A percentile compares a stretch with the other conserved stretches of the same genome.
These are phyloP conservation scores for Arthrobotrys sinensis DNA, from an alignment of 2,329 filamentous ascomycete genomes.

Conservation along the genomic window DNA sequence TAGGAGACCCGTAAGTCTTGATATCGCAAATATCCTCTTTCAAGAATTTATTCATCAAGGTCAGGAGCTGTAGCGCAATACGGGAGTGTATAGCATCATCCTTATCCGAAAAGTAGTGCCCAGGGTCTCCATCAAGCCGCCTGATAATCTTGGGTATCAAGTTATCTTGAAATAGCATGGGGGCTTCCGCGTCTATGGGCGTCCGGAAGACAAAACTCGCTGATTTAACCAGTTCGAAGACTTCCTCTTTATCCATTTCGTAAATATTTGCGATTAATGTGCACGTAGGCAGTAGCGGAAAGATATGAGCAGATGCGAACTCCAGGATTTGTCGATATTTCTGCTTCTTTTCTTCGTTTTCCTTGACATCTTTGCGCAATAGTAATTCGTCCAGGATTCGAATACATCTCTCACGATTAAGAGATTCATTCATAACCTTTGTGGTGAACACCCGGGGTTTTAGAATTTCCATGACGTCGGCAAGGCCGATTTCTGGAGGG, in stretches of 20 bases:
- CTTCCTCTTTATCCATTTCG: background rate
- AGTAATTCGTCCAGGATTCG: background rate
- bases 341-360: background rate
- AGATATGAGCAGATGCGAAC: background rate
- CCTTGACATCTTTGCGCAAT: background rate
- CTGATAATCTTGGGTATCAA: background rate
- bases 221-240: background rate
- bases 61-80: background rate
- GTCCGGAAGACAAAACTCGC: background rate
- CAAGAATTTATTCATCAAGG: background rate
- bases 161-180: background rate
- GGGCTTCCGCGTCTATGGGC: background rate
- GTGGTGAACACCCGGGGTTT: background rate
- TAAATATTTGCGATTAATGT: conserved; percentile 6
- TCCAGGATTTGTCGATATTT: conserved; percentile 7
- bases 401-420: background rate
- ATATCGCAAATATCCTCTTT: conserved; percentile 15
- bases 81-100: background rate
- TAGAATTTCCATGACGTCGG: background rate
- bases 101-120: background rate
- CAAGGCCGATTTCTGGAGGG: background rate
- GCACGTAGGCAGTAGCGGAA: background rate
- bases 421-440: background rate
- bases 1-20: background rate
- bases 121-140: background rate